These are phyloP conservation scores for Trapa bicornis DNA, from an alignment of 345 rosid species.

Conservation along the genomic window DNA sequence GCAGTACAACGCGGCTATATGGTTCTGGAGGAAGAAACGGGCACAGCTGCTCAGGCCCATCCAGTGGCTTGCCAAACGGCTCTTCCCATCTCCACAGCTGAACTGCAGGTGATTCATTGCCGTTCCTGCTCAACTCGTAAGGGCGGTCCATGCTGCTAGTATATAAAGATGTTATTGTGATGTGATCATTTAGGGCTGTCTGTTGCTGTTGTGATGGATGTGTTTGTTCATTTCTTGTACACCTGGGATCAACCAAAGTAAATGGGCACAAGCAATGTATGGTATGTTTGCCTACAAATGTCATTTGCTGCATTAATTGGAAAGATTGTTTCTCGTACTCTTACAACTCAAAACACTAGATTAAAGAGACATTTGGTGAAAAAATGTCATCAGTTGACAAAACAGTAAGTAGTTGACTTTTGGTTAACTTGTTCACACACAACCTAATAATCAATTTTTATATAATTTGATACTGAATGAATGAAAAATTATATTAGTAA, in stretches of 20 bases:
- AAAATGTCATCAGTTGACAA: too few relatives aligned
- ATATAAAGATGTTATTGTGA: background rate
- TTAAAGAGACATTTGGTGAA: too few relatives aligned
- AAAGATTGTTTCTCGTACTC: background rate
- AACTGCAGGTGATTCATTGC: slow-evolving; percentile 7
- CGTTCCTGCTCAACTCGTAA: background rate
- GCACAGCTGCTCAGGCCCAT: slow-evolving; percentile 62
- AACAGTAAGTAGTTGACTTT: too few relatives aligned
- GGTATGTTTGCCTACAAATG: background rate
- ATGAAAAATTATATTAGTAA: too few relatives aligned
- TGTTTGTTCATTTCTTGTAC: background rate
- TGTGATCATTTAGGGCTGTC: background rate
- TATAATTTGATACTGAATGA: too few relatives aligned
- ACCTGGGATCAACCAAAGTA: background rate
- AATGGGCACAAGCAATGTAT: background rate
- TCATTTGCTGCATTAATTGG: background rate
- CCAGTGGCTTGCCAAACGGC: slow-evolving; percentile 50
- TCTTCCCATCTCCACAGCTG: slow-evolving; percentile 56
- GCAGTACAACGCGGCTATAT: slow-evolving; percentile 84
- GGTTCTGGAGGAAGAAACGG: slow-evolving; percentile 93
- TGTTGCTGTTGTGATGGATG: background rate
- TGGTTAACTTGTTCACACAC: too few relatives aligned
- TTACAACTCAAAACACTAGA: too few relatives aligned
- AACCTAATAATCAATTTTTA: too few relatives aligned
- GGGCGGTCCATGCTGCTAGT: background rate